These are phyloP conservation scores for Fusarium sp. DNA, from an alignment of 2,329 filamentous ascomycete species.

Conservation along the genomic window DNA sequence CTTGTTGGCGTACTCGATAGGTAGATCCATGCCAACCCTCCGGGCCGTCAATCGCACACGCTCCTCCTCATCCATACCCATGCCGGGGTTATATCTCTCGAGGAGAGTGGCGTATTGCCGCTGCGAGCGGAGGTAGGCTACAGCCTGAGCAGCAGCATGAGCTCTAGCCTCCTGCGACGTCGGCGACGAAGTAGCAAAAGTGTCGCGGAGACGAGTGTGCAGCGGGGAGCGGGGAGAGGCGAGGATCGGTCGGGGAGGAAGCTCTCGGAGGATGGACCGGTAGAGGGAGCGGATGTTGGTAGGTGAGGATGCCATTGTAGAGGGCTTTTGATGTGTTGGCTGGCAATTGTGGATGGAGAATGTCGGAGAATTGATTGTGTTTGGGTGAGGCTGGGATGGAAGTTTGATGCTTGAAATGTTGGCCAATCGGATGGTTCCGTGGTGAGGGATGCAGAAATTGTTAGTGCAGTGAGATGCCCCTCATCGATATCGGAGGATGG, in stretches of 20 bases:
- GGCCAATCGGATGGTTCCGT: slow-evolving; percentile 28
- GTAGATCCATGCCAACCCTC: slow-evolving; percentile 91
- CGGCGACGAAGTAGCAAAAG: slow-evolving; percentile 66
- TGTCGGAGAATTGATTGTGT: background rate
- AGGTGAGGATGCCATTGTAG: slow-evolving; percentile 51
- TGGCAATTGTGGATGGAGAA: background rate
- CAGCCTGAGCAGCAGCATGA: slow-evolving; percentile 74
- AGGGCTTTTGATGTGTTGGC: background rate
- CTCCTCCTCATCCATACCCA: slow-evolving; percentile 88
- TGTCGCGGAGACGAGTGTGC: slow-evolving; percentile 46
- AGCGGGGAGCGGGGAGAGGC: slow-evolving; percentile 66
- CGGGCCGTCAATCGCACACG: slow-evolving; percentile 84
- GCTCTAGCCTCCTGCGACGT: slow-evolving; percentile 43
- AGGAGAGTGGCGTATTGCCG: slow-evolving; percentile 82
- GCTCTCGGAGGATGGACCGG: slow-evolving; percentile 87
- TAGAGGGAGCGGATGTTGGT: slow-evolving; percentile 80
- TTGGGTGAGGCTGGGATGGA: slow-evolving; percentile 3
- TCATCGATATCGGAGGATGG: slow-evolving; percentile 32
- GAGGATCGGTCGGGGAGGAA: slow-evolving; percentile 75
- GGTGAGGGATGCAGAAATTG: slow-evolving; percentile 26
- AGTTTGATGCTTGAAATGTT: slow-evolving; percentile 24
- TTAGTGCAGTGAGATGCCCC: slow-evolving; percentile 27
- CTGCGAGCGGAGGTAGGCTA: slow-evolving; percentile 87
- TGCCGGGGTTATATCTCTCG: slow-evolving; percentile 93
- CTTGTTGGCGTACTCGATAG: slow-evolving; percentile 63